These are phyloP conservation scores for Cryptococcus sp. DNA, from an alignment of 1,284 basidiomycete genomes.

Conservation along the genomic window DNA sequence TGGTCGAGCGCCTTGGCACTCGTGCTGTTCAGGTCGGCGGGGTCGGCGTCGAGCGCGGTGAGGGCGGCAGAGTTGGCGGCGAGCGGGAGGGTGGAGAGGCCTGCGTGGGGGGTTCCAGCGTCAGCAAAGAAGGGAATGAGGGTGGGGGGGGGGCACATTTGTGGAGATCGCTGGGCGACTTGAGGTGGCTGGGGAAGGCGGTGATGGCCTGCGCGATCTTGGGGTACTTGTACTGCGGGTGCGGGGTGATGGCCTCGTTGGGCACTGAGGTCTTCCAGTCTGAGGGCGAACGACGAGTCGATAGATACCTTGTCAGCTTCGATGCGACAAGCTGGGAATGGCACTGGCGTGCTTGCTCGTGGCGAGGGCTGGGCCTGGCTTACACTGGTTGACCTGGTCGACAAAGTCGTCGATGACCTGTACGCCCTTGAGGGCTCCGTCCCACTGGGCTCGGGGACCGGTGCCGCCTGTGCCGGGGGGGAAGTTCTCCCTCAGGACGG, in stretches of 20 bases:
- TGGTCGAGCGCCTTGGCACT: conserved; percentile 36
- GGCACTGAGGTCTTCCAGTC: conserved; percentile 26
- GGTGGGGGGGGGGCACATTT: conserved; percentile 32
- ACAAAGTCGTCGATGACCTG: conserved; percentile 45
- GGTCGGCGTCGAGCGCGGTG: conserved; percentile 43
- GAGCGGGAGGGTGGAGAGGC: conserved; percentile 44
- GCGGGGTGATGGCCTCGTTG: conserved; percentile 36
- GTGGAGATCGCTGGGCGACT: conserved; percentile 44
- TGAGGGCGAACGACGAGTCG: neutral
- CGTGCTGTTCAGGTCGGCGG: conserved; percentile 28
- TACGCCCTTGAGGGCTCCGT: conserved; percentile 42
- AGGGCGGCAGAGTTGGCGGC: conserved; percentile 40
- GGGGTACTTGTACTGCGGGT: conserved; percentile 49
- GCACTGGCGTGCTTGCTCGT: neutral
- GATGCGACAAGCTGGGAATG: no score
- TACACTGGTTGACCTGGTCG: conserved; percentile 41
- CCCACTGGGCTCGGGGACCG: conserved; percentile 42
- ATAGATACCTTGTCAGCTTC: no score
- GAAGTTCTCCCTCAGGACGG: conserved; percentile 41
- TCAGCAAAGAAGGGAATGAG: neutral
- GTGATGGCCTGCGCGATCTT: conserved; percentile 41
- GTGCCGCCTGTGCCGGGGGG: conserved; percentile 50
- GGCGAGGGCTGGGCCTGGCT: conserved; percentile 14
- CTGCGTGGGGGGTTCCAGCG: conserved; percentile 2
- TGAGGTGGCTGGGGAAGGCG: conserved; percentile 41